Evolutionary conservation across 1,139 yeast species (phyloP).

Genomic region (Sugiyamaella castrensis): DNA sequence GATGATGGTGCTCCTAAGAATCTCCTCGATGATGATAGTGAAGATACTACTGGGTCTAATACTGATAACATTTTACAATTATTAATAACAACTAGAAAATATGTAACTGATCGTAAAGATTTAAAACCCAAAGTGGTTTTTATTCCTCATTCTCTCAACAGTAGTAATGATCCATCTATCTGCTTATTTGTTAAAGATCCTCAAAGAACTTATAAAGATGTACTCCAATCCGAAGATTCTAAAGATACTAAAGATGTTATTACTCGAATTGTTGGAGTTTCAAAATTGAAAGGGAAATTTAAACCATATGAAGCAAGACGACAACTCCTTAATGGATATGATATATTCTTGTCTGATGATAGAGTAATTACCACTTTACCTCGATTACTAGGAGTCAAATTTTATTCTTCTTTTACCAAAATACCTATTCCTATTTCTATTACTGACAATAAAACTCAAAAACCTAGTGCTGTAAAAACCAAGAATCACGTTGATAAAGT

Average conservation of each 20-base stretch:
- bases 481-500: slow-evolving; percentile 59
- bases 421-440: slow-evolving; percentile 62
- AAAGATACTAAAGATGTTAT: slow-evolving; percentile 29
- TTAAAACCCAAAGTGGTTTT: slow-evolving; percentile 69
- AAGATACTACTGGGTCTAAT: slow-evolving; percentile 39
- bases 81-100: slow-evolving; percentile 67
- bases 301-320: slow-evolving; percentile 45
- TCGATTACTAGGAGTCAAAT: slow-evolving; percentile 73
- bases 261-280: slow-evolving; percentile 41
- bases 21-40: slow-evolving; percentile 56
- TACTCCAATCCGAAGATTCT: slow-evolving; percentile 58
- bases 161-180: slow-evolving; percentile 40
- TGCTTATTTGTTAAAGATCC: slow-evolving; percentile 77
- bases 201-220: slow-evolving; percentile 55
- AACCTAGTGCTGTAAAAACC: slow-evolving; percentile 44
- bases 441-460: slow-evolving; percentile 21
- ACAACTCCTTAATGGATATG: slow-evolving; percentile 42
- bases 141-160: slow-evolving; percentile 50
- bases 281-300: slow-evolving; percentile 44
- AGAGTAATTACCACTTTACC: slow-evolving; percentile 78
- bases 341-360: slow-evolving; percentile 81
- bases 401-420: slow-evolving; percentile 56
- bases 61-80: slow-evolving; percentile 31
- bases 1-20: slow-evolving; percentile 27
- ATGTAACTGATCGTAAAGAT: slow-evolving; percentile 56